Evolutionary conservation across 2,329 filamentous ascomycete species (phyloP), one percentile per base, ranked within the genome.

Genomic region (Neofusicoccum cordaticola): DNA sequence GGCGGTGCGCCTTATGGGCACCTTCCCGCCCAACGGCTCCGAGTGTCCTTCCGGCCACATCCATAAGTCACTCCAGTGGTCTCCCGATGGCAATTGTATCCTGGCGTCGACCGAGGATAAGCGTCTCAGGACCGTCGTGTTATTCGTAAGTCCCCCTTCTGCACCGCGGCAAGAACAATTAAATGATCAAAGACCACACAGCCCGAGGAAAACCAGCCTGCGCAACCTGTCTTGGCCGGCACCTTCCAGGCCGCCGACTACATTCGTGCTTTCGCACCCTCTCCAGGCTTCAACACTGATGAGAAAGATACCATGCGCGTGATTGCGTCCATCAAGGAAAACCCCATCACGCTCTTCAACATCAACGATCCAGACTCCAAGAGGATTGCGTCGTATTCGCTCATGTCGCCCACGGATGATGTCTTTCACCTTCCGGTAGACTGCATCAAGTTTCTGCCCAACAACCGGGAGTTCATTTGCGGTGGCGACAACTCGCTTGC

Each of bases 71-170:
- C 44, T 45, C 2, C 15, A 9, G 6, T 64, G 82, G 81, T 78
- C 82, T 7, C 76, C 83, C 15, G 86, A 88, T 71, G 86, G 86
- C 6, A 86, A 84, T 1, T 83, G 80, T 22, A 71, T 88, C 27
- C 71, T 89, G 65, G 84, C 85, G 2, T 81, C 82, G 45, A 83
- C 80, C 65, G 81, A 79, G 19, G 80, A 84, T 67, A 77, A 84
- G 60, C 72, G 76, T 64, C 77, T 85, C n/a, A 79, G 83, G 68
- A 47, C 56, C 3, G n/a, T 37, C 2, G 6, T 17, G 27, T 8
- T 44, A 5, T 37, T 37, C 31, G 56, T 60, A 60, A 60, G 56
- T 47, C 19, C 34, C 7, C 12, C 42, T 11, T 19, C 11, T 19
- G 4, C n/a, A 15, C 13, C 31, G 7, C 17, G 27, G n/a, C 31